Base-by-base conservation (phyloP, 2,329 filamentous ascomycete genomes). In the Diaporthe humulicola region DNA sequence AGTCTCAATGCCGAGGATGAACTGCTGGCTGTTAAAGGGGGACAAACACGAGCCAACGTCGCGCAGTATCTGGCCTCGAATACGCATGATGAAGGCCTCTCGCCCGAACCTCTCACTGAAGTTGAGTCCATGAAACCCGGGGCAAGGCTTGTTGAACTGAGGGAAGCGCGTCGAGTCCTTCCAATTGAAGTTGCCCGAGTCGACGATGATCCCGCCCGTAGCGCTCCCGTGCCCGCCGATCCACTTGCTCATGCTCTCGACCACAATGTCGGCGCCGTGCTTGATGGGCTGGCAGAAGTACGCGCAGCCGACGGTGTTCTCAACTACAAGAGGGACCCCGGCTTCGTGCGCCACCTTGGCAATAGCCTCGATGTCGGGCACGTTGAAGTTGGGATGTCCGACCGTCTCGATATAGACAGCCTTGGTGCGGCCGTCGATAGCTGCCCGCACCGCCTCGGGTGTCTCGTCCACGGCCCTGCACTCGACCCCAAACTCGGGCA, bases 161-260 rank as follows among this genome's bases (percentile, higher is more conserved):
- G 92, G 92, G 84, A 94, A 94, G n/a, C 91, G 88, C 77, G 87
- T 87, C 30, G 85, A 90, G 77, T 92, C 83, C 54, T 90, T 90
- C 91, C 92, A 93, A 83, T 93, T 90, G 79, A 93, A 93, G 77
- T 91, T 92, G 70, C 92, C 92, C 73, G 88, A 87, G 82, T 93
- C 92, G 70, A 93, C 85, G 12, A 93, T 87, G 19, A 93, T 86
- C 71, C 92, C 91, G 42, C 87, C 91, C 76, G 93, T 90, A 7
- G 91, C 93, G 40, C 91, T 92, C 36, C 92, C 91, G 79, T 93
- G 92, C 33, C 91, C 91, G 70, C 92, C 92, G 73, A 93, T 93
- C 92, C 92, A 93, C 80, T 93, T 83, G 1, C 81, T 93, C 4
- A 90, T 91, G 57, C 88, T 91, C 84, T 93, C 91, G 10, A 93